These are phyloP conservation scores for Pyrenophora teres DNA, from an alignment of 2,329 filamentous ascomycete genomes.

Conservation along the genomic window DNA sequence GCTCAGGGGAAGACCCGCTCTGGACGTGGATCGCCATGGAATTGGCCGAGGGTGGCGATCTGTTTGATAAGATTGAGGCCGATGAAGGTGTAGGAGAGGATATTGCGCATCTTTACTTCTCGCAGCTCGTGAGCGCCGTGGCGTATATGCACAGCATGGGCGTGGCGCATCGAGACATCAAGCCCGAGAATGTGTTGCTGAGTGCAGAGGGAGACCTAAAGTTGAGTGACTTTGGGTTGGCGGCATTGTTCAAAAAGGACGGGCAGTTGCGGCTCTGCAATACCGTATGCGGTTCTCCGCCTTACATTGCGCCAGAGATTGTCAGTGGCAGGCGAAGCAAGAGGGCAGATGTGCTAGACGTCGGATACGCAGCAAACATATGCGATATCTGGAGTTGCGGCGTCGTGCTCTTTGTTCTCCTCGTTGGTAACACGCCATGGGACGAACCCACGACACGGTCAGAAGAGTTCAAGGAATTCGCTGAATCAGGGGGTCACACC, in stretches of 20 bases:
- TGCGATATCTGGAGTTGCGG: conserved; percentile 98
- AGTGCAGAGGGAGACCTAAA: conserved; percentile 85
- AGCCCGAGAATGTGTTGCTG: conserved; percentile 91
- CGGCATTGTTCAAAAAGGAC: conserved; percentile 89
- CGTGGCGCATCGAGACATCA: conserved; percentile 77
- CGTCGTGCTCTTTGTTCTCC: conserved; percentile 92
- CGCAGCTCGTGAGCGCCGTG: conserved; percentile 86
- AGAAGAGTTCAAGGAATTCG: conserved; percentile 90
- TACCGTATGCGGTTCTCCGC: conserved; percentile 92
- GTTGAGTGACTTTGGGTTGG: conserved; percentile 94
- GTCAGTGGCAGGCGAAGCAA: conserved; percentile 56
- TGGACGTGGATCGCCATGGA: conserved; percentile 99
- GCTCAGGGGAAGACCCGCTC: conserved; percentile 78
- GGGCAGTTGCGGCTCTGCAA: conserved; percentile 79
- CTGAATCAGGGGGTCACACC: conserved; percentile 77
- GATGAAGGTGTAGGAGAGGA: conserved; percentile 94
- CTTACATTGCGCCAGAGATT: conserved; percentile 97
- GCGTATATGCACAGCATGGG: conserved; percentile 96
- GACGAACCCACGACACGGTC: conserved; percentile 85
- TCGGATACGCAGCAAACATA: conserved; percentile 74
- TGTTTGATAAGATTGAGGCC: conserved; percentile 99
- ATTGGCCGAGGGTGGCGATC: conserved; percentile 88
- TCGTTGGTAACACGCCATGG: conserved; percentile 98
- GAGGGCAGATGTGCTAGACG: conserved; percentile 55
- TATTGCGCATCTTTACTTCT: conserved; percentile 95